Evolutionary conservation across 805 yeast genomes (phyloP).

Genomic region (Ogataea sp.): DNA sequence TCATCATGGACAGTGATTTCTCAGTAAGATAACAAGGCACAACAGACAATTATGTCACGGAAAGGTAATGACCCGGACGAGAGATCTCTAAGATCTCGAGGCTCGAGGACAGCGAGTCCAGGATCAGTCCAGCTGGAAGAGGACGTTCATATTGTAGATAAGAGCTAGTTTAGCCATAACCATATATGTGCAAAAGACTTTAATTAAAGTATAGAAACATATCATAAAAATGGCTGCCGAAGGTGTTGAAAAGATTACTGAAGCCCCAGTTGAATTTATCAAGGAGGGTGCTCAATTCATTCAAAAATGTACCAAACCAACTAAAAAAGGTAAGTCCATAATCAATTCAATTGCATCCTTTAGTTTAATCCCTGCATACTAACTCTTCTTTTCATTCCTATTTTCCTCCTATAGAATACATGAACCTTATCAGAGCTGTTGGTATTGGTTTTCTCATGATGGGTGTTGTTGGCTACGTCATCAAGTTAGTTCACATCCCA

Average conservation of each 20-base stretch:
- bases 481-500: slow-evolving; percentile 91
- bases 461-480: slow-evolving; percentile 96
- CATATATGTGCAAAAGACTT: too few relatives aligned
- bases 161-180: too few relatives aligned
- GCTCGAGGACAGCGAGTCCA: too few relatives aligned
- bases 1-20: too few relatives aligned
- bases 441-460: slow-evolving; percentile 95
- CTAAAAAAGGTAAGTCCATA: slow-evolving; percentile 52
- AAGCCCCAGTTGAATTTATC: slow-evolving; percentile 84
- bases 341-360: background rate
- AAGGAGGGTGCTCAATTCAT: slow-evolving; percentile 87
- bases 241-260: slow-evolving; percentile 61
- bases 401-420: slow-evolving; percentile 46
- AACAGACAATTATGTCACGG: too few relatives aligned
- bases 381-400: background rate
- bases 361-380: background rate
- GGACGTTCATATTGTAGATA: too few relatives aligned
- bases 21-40: too few relatives aligned
- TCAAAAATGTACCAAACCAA: slow-evolving; percentile 90
- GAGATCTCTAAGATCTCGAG: too few relatives aligned
- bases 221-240: slow-evolving; percentile 21
- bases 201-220: too few relatives aligned
- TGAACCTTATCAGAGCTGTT: slow-evolving; percentile 86
- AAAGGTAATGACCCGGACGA: too few relatives aligned
- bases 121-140: too few relatives aligned